Conservation (phyloP, 768 basidiomycete species). For the Amanita rubescens region DNA sequence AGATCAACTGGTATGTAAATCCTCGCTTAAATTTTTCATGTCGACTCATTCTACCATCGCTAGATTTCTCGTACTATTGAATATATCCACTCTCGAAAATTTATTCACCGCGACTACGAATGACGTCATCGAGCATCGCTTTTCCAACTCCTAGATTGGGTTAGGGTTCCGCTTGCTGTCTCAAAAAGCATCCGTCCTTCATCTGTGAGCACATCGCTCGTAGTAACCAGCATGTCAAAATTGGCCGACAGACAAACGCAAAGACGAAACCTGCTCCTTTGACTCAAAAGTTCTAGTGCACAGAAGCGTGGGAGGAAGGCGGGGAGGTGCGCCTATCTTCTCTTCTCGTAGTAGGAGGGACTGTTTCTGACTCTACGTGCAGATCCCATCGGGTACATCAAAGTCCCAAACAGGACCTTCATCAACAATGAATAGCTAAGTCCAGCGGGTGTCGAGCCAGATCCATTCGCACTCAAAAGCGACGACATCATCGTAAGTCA, state of each 20-base stretch:
- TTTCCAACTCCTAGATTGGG: too few relatives aligned
- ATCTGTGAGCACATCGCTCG: conserved; percentile 92
- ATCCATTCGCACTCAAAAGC: conserved; percentile 88
- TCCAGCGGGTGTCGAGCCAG: conserved; percentile 82
- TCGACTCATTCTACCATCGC: too few relatives aligned
- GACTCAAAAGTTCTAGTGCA: conserved; percentile 95
- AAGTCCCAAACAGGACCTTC: conserved; percentile 97
- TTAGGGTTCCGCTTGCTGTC: too few relatives aligned
- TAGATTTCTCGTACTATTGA: too few relatives aligned
- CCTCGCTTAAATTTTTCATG: too few relatives aligned
- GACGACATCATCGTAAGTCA: conserved; percentile 88
- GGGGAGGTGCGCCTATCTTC: conserved; percentile 56
- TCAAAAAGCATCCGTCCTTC: too few relatives aligned
- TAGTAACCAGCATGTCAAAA: conserved; percentile 68
- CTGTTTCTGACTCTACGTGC: conserved; percentile 10
- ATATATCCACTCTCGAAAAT: too few relatives aligned
- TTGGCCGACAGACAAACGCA: conserved; percentile 92
- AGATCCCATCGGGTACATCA: conserved; percentile 98
- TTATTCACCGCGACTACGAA: too few relatives aligned
- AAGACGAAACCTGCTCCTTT: conserved; percentile 97
- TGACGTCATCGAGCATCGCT: too few relatives aligned
- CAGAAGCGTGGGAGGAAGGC: conserved; percentile 95
- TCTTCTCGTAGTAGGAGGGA: background rate
- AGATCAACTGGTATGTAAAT: too few relatives aligned
- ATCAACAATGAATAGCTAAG: conserved; percentile 94